Base-by-base conservation (phyloP, 2,329 filamentous ascomycete genomes). In the Pseudogymnoascus sp. region DNA sequence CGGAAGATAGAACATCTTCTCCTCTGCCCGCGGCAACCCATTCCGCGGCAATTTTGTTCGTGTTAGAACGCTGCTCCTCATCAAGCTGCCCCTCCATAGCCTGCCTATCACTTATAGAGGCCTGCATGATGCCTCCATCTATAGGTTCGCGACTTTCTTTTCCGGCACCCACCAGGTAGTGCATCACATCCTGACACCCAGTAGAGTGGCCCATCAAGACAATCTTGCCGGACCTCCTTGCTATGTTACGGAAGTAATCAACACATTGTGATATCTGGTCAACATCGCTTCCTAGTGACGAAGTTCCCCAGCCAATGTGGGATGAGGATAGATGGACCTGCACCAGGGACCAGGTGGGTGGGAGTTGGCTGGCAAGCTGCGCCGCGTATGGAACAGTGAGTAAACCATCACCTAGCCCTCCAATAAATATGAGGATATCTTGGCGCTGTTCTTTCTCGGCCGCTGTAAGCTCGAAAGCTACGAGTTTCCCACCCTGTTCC, bases 201-300 rank as follows among this genome's bases (percentile, higher is more conserved):
- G 85, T 89, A 1, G 81, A 85, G 65, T 88, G 84, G 2, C 85
- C 85, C 81, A 89, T 84, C 12, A 88, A 70, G 23, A 86, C 81
- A n/a, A 88, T 70, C 59, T 82, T 84, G 1, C 74, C 75, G 3
- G 67, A 68, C 1, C 75, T 75, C 1, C 73, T 60, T 23, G 68
- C 60, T 7, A 68, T 63, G n/a, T 61, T 59, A 5, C 72, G 71
- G 66, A 82, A 78, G 63, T 81, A 81, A 2, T 67, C 48, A 0
- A 82, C 76, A 62, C 77, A 77, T 61, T 75, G 68, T 2, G 71
- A 75, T 21, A 82, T 64, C 62, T 83, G 79, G 21, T 70, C 64
- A 1, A 74, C 79, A 65, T 83, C 81, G 62, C 72, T 69, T 8
- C 70, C 64, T 1, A 83, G 70, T 9, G 73, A 76, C 1, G 72